Evolutionary conservation across 192 early-diverging fungal genomes (phyloP).

Genomic region (Coemansia sp.): DNA sequence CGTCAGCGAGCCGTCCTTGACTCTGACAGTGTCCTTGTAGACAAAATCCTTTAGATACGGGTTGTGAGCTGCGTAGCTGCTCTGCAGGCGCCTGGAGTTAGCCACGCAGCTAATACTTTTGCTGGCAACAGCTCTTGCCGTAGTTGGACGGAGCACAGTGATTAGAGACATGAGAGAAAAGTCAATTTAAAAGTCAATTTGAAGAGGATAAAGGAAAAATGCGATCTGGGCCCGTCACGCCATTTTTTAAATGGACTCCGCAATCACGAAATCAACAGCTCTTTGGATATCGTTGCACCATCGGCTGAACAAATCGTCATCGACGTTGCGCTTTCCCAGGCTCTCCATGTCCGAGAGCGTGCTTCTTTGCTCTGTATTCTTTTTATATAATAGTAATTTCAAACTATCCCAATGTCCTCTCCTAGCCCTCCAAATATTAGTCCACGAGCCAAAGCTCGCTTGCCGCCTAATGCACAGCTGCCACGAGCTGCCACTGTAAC

Average conservation of each 20-base stretch:
- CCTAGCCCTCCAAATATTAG: conserved; percentile 9
- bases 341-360: background rate
- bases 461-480: conserved; percentile 45
- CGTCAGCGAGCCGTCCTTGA: conserved; percentile 28
- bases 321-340: background rate
- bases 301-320: background rate
- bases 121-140: background rate
- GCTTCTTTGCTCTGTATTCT: background rate
- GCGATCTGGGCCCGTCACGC: no score
- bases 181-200: background rate
- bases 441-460: background rate
- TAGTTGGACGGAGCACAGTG: background rate
- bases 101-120: background rate
- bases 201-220: background rate
- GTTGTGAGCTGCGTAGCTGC: conserved; percentile 42
- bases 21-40: conserved; percentile 31
- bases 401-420: conserved; percentile 4
- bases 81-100: conserved; percentile 3
- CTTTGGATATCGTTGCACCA: background rate
- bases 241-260: background rate
- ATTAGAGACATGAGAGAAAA: background rate
- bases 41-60: conserved; percentile 45
- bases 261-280: background rate
- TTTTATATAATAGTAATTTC: background rate
- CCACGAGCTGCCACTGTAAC: conserved; percentile 12